Conservation (phyloP, 2,329 filamentous ascomycete species). For the Neopestalotiopsis clavispora region DNA sequence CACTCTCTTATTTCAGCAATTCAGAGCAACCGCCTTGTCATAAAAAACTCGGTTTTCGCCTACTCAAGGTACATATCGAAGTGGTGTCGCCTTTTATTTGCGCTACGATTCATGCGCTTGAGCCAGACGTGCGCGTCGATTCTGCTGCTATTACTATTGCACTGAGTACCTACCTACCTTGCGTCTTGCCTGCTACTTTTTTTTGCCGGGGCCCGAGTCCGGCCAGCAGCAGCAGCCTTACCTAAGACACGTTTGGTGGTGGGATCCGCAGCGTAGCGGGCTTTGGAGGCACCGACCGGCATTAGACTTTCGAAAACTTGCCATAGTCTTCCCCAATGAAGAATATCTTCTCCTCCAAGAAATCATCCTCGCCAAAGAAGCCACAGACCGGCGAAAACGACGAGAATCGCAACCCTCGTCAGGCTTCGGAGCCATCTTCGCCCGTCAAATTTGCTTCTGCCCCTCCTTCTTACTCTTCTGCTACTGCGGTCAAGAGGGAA, state of each 20-base stretch:
- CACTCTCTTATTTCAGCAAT: not conserved
- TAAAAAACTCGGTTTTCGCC: not conserved
- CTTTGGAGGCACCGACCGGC: conserved; percentile 8
- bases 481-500: conserved; percentile 7
- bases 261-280: conserved; percentile 9
- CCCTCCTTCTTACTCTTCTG: conserved; percentile 13
- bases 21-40: not conserved
- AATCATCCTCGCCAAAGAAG: conserved; percentile 34
- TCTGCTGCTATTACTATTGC: not conserved
- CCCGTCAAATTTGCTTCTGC: conserved; percentile 30
- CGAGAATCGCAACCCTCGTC: conserved; percentile 29
- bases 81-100: no score
- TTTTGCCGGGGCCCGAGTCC: conserved; percentile 10
- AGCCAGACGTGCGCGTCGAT: no score
- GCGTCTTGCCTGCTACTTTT: not conserved
- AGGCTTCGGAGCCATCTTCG: conserved; percentile 28
- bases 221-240: not conserved
- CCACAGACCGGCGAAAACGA: conserved; percentile 34
- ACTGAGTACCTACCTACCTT: not conserved
- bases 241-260: conserved; percentile 15
- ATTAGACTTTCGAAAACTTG: conserved; percentile 15
- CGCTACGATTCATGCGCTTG: not conserved
- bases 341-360: conserved; percentile 40
- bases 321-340: conserved; percentile 36
- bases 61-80: not conserved